Conservation (phyloP, 192 early-diverging fungal genomes). For the Globomyces pollinis-pini region DNA sequence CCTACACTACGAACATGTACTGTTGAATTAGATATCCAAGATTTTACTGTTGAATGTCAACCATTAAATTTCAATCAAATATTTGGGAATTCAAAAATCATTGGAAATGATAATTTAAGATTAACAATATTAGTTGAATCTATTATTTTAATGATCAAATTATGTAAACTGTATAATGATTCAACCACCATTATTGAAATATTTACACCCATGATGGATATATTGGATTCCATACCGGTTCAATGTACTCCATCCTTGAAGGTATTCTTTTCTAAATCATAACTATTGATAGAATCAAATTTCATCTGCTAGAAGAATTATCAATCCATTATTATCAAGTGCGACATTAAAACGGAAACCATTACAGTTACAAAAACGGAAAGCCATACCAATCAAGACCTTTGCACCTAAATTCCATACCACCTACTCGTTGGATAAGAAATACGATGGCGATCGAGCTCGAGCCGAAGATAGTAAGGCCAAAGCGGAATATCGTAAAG, state of each 20-base stretch:
- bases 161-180: background rate
- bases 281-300: background rate
- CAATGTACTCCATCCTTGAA: background rate
- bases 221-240: background rate
- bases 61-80: background rate
- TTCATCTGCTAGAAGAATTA: background rate
- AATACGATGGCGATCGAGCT: constrained; percentile 71
- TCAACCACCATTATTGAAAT: background rate
- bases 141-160: background rate
- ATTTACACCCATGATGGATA: background rate
- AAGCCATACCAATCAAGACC: constrained; percentile 77
- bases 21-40: background rate
- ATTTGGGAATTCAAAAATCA: background rate
- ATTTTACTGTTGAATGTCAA: background rate
- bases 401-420: constrained; percentile 88
- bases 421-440: constrained; percentile 75
- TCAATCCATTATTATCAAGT: background rate
- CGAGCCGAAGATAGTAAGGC: constrained; percentile 70
- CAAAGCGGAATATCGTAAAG: constrained; percentile 77
- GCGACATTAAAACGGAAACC: constrained; percentile 36
- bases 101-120: background rate
- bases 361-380: constrained; percentile 74
- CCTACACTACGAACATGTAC: background rate
- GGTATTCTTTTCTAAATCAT: background rate
- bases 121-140: background rate